These are phyloP conservation scores for Xylaria venustula DNA, from an alignment of 495 filamentous ascomycete species.

Conservation along the genomic window DNA sequence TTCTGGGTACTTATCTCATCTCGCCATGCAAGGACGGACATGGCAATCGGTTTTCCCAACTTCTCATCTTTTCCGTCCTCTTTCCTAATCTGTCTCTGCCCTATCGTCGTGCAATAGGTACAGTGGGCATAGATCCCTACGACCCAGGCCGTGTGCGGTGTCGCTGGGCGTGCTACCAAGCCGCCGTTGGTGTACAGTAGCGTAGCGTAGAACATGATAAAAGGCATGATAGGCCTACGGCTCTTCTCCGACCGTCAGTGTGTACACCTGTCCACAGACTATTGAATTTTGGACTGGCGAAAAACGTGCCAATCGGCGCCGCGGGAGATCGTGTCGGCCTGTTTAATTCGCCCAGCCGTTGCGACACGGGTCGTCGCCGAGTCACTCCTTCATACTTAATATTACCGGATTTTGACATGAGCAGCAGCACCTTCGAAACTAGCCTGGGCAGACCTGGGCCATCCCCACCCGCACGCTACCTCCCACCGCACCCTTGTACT, in stretches of 20 bases:
- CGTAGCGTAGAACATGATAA: background rate
- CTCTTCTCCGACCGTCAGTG: conserved; percentile 10
- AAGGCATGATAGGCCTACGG: background rate
- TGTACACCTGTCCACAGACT: conserved; percentile 24
- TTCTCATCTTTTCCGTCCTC: background rate
- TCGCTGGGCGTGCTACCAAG: background rate
- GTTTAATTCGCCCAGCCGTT: conserved; percentile 27
- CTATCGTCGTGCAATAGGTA: background rate
- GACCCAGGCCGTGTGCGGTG: background rate
- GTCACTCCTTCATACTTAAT: background rate
- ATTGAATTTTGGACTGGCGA: conserved; percentile 30
- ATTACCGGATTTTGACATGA: conserved; percentile 6
- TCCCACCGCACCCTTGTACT: conserved; percentile 1
- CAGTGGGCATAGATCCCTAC: background rate
- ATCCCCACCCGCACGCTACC: background rate
- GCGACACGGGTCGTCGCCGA: conserved; percentile 23
- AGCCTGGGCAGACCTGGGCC: background rate
- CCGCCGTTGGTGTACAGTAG: background rate
- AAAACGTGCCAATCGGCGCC: conserved; percentile 13
- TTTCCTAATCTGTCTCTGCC: background rate
- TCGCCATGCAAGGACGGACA: too few relatives aligned
- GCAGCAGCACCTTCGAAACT: conserved; percentile 4
- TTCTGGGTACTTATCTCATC: too few relatives aligned
- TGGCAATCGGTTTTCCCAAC: too few relatives aligned
- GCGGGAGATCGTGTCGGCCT: conserved; percentile 5